These are phyloP conservation scores for Dinochytrium kinnereticum DNA, from an alignment of 371 early-diverging fungal species.

Conservation along the genomic window DNA sequence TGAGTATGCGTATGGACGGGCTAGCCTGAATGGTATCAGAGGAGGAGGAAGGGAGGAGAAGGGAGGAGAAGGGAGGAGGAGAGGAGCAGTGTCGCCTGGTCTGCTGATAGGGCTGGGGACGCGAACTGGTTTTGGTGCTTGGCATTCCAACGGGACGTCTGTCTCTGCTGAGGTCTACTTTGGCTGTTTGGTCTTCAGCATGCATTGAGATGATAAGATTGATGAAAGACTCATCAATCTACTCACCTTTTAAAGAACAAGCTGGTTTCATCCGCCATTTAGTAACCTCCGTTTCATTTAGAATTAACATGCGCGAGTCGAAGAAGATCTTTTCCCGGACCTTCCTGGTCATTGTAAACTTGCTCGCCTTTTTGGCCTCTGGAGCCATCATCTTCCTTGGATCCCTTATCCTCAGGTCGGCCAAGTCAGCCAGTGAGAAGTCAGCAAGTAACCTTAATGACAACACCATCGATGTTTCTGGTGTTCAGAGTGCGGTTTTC, in stretches of 20 bases:
- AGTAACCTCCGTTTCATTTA: background rate
- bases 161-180: too few species aligned
- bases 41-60: too few species aligned
- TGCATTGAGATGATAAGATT: too few species aligned
- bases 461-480: background rate
- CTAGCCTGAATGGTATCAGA: too few species aligned
- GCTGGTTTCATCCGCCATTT: background rate
- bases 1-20: too few species aligned
- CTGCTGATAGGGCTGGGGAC: too few species aligned
- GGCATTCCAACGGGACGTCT: too few species aligned
- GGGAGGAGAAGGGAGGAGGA: too few species aligned
- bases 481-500: background rate
- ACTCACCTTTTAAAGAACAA: background rate
- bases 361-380: slow-evolving; percentile 3
- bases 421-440: background rate
- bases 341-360: slow-evolving; percentile 8
- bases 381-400: background rate
- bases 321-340: slow-evolving; percentile 6
- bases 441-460: background rate
- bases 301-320: background rate
- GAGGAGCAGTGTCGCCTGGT: too few species aligned
- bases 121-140: too few species aligned
- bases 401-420: background rate
- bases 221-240: too few species aligned
- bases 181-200: too few species aligned